Percentiles rank a stretch among this genome's conserved stretches.
These are phyloP conservation scores for Neurospora terricola DNA, from an alignment of 495 filamentous ascomycete species.

Conservation along the genomic window DNA sequence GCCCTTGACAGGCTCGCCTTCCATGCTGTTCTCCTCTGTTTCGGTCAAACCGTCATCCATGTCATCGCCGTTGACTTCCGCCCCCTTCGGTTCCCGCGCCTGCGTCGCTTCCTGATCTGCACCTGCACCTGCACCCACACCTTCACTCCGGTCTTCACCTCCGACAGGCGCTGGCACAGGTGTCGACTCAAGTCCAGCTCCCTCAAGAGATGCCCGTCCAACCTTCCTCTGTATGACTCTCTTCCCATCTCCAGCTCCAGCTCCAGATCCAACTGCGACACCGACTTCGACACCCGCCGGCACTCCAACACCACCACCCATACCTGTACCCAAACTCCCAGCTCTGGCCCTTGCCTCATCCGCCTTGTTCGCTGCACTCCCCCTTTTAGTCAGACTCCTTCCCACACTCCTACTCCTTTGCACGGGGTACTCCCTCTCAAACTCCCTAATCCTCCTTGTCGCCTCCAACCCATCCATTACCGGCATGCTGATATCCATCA, in stretches of 20 bases:
- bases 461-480: constrained; percentile 58
- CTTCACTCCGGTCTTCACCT: background rate
- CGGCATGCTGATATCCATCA: constrained; percentile 61
- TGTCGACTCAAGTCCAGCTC: background rate
- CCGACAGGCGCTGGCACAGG: background rate
- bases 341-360: background rate
- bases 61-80: background rate
- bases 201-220: background rate
- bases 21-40: background rate
- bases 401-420: background rate
- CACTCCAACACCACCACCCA: background rate
- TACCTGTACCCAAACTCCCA: background rate
- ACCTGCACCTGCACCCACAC: background rate
- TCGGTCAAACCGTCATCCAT: background rate
- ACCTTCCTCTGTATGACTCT: background rate
- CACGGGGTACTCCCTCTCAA: constrained; percentile 32
- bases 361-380: background rate
- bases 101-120: background rate
- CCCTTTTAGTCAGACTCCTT: background rate
- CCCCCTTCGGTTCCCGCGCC: background rate
- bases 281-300: background rate
- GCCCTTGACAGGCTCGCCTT: background rate
- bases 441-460: constrained; percentile 49
- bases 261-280: background rate
- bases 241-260: background rate